Base-by-base conservation (phyloP, 108 stramenopile genomes). In the Cylindrotheca closterium region DNA sequence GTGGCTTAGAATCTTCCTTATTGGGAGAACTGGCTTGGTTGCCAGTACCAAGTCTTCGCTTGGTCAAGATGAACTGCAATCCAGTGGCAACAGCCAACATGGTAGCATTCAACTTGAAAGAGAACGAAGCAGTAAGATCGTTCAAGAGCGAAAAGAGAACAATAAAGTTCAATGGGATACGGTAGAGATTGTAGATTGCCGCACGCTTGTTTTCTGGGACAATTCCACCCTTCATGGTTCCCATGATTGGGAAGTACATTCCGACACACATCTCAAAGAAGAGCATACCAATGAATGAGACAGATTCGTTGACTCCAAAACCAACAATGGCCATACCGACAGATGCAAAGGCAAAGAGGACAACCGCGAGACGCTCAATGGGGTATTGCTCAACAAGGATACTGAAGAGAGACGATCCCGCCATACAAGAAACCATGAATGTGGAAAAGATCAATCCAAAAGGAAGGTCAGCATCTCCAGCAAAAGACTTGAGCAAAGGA, bases 181-280 rank as follows among this genome's bases (percentile, higher is more conserved):
- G 80, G 69, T 85, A 95, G 18, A 98, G 55, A 75, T 99, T 99
- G 86, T 97, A 96, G 63, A 98, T 93, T 15, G 96, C 93, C 24
- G 96, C 89, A 30, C 98, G 83, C 55, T 94, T 85, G 56, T 80
- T 73, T 62, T 99, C 96, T 12, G 97, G 97, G 19, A 99, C 91
- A 71, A 97, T 92, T 71, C 70, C 82, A 23, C 94, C 87, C 65
- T 96, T 96, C 79, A 97, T 85, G 21, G 93, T 97, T 30, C 95
- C 97, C 82, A 97, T 94, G 15, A 85, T 75, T 0, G 98, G 97
- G 57, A 92, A 97, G 76, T 98, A 99, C 77, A 96, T 79, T 3
- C 98, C 98, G 7, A 98, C 96, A 64, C 90, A 92, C n/a, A 83
- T 75, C 69, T 99, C 98, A 79, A 98, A 99, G 10, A 93, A 60